Percentiles rank a stretch among this genome's conserved stretches.
Conservation (phyloP, 1,284 basidiomycete genomes). For the Moniliophthora roreri region DNA sequence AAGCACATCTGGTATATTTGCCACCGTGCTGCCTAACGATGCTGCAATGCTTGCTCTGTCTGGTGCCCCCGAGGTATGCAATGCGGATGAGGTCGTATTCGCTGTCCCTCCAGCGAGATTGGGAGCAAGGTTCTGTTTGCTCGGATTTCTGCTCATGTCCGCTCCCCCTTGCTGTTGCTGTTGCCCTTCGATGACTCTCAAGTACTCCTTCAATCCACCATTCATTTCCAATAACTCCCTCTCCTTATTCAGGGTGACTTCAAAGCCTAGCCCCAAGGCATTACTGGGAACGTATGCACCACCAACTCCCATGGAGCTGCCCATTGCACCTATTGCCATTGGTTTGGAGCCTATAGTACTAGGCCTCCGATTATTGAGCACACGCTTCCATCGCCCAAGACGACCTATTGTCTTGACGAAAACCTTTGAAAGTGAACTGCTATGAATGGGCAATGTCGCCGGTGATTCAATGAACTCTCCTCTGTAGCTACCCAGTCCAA, state of each 20-base stretch:
- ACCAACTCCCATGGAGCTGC: conserved; percentile 10
- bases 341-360: conserved; percentile 22
- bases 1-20: not conserved
- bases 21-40: not conserved
- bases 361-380: conserved; percentile 55
- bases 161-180: conserved; percentile 16
- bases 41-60: not conserved
- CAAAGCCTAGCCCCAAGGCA: conserved; percentile 65
- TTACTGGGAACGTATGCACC: conserved; percentile 37
- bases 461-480: too few relatives aligned
- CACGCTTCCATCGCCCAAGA: conserved; percentile 79
- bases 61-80: not conserved
- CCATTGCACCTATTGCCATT: not conserved
- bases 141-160: not conserved
- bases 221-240: conserved; percentile 59
- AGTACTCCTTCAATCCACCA: conserved; percentile 65
- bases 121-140: not conserved
- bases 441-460: conserved; percentile 47
- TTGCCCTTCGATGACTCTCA: conserved; percentile 54
- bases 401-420: conserved; percentile 82
- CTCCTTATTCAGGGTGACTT: conserved; percentile 43
- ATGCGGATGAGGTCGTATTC: not conserved
- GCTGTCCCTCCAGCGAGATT: not conserved
- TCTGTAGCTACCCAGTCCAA: not conserved
- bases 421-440: conserved; percentile 69